phyloP scores from a whole-genome alignment of 2,329 filamentous ascomycete species.

The Clonostachys solani region DNA sequence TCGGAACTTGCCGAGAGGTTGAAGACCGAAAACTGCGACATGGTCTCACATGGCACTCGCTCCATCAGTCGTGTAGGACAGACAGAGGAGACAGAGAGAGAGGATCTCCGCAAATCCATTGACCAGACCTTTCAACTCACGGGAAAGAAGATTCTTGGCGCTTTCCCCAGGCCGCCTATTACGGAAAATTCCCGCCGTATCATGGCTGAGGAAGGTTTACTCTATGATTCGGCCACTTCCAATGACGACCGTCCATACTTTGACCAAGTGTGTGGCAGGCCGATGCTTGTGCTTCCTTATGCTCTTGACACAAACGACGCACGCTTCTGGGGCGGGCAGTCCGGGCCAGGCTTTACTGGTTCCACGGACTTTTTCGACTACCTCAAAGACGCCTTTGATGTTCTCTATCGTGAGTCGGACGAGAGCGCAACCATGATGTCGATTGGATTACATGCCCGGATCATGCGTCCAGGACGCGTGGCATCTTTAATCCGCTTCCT shows the following conservation, averaged over 20 bases:
- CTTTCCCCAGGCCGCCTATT: background rate
- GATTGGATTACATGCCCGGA: background rate
- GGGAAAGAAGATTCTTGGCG: background rate
- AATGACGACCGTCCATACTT: background rate
- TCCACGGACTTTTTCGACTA: background rate
- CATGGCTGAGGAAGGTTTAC: background rate
- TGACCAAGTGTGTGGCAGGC: background rate
- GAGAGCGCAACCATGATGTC: background rate
- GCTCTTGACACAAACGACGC: background rate
- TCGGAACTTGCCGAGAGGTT: background rate
- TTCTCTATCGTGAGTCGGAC: background rate
- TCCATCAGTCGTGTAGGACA: background rate
- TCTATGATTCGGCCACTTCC: background rate
- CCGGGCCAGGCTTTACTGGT: background rate
- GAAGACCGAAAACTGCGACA: background rate
- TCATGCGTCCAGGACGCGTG: background rate
- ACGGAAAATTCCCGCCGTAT: background rate
- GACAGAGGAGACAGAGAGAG: background rate
- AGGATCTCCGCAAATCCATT: background rate
- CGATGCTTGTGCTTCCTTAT: background rate
- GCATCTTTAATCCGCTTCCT: background rate
- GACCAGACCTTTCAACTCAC: background rate
- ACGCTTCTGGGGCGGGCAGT: background rate
- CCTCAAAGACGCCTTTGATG: background rate
- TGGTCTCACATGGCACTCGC: background rate